Conservation (phyloP, 2,329 filamentous ascomycete species). For the Hysterium pulicare region DNA sequence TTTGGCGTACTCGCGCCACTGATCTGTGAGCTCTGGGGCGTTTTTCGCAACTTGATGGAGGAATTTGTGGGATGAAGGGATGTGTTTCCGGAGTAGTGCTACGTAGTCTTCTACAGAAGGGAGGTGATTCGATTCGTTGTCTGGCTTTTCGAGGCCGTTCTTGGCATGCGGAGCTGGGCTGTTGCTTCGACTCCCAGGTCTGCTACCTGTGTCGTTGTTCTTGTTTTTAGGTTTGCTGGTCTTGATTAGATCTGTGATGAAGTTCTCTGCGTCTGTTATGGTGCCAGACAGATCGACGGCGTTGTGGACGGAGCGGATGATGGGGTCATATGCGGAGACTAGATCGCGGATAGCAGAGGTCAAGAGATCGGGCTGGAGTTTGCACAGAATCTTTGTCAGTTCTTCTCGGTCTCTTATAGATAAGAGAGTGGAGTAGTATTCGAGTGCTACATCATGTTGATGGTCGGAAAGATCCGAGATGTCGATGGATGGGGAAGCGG, state of each 20-base stretch:
- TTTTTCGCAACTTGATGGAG: constrained; percentile 66
- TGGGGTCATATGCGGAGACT: constrained; percentile 67
- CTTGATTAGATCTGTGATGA: constrained; percentile 69
- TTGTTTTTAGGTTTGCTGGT: constrained; percentile 41
- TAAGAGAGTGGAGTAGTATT: constrained; percentile 69
- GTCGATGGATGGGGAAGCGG: constrained; percentile 43
- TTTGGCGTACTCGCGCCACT: constrained; percentile 61
- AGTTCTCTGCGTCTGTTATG: constrained; percentile 62
- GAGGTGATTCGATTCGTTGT: constrained; percentile 7
- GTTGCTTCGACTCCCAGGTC: constrained; percentile 18
- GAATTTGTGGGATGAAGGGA: constrained; percentile 63
- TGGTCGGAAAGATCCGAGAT: constrained; percentile 51
- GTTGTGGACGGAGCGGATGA: constrained; percentile 69
- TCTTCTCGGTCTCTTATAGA: constrained; percentile 71
- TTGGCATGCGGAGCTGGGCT: not conserved
- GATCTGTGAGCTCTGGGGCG: constrained; percentile 62
- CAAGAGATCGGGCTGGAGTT: constrained; percentile 67
- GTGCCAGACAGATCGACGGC: constrained; percentile 68
- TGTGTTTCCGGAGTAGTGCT: constrained; percentile 61
- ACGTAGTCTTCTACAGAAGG: constrained; percentile 72
- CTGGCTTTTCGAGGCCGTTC: constrained; percentile 7
- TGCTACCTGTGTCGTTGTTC: constrained; percentile 15
- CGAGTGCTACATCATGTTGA: constrained; percentile 63
- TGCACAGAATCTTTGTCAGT: constrained; percentile 65
- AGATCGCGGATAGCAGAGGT: constrained; percentile 64